Evolutionary conservation across 2,329 filamentous ascomycete species (phyloP).

Genomic region (Diaporthe sp.): DNA sequence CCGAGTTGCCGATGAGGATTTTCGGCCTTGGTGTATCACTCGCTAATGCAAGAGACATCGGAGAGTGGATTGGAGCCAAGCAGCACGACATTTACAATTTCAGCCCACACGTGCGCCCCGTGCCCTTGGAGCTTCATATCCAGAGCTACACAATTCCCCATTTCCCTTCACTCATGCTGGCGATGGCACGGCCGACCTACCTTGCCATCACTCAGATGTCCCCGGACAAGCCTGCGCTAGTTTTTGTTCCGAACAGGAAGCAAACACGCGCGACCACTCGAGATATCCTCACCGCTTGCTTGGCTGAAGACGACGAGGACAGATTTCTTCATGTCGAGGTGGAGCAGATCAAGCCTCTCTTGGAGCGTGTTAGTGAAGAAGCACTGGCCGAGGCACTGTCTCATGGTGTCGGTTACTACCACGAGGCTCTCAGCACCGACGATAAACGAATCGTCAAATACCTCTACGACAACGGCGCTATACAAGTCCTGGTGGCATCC

Average conservation of each 20-base stretch:
- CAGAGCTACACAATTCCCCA: constrained; percentile 97
- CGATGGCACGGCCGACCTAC: constrained; percentile 97
- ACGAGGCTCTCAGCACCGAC: constrained; percentile 88
- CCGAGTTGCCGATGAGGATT: constrained; percentile 87
- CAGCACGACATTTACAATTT: constrained; percentile 99
- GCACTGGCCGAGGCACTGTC: constrained; percentile 89
- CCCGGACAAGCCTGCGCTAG: constrained; percentile 86
- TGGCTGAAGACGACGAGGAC: constrained; percentile 92
- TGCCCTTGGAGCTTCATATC: constrained; percentile 92
- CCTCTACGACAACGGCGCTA: constrained; percentile 88
- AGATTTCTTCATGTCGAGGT: constrained; percentile 90
- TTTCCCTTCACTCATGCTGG: constrained; percentile 97
- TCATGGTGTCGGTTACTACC: constrained; percentile 97
- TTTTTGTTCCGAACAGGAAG: constrained; percentile 95
- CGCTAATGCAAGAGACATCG: constrained; percentile 92
- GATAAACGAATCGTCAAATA: constrained; percentile 96
- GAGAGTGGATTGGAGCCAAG: constrained; percentile 97
- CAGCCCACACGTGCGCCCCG: constrained; percentile 88
- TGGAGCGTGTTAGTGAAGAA: constrained; percentile 87
- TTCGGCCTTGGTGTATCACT: constrained; percentile 92
- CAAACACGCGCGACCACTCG: constrained; percentile 89
- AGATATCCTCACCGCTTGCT: constrained; percentile 88
- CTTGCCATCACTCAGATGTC: constrained; percentile 90
- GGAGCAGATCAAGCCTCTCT: constrained; percentile 84
- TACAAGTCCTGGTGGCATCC: constrained; percentile 82